Conservation (phyloP, 2,329 filamentous ascomycete species). For the Xenoacremonium recifei region DNA sequence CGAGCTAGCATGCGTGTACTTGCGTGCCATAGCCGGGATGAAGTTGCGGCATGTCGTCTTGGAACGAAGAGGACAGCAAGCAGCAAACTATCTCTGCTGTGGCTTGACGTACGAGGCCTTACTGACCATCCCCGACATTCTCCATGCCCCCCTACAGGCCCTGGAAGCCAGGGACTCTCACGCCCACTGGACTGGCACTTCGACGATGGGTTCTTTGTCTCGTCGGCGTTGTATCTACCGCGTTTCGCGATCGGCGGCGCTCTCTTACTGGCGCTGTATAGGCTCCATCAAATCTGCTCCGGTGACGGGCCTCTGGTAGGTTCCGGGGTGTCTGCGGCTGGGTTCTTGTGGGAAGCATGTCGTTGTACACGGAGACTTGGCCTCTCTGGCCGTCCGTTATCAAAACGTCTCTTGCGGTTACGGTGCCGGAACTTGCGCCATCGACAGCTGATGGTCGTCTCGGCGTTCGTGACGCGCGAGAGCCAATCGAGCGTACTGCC, state of each 20-base stretch:
- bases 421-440: not conserved
- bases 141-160: constrained; percentile 49
- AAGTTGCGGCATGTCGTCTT: too few species aligned
- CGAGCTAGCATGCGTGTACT: too few species aligned
- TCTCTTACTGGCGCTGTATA: constrained; percentile 18
- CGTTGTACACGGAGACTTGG: constrained; percentile 20
- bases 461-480: not conserved
- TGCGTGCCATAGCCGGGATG: too few species aligned
- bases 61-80: too few species aligned
- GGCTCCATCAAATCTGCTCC: constrained; percentile 19
- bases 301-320: constrained; percentile 23
- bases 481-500: not conserved
- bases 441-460: not conserved
- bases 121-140: too few species aligned
- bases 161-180: constrained; percentile 42
- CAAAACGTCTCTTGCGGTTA: not conserved
- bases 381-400: constrained; percentile 5
- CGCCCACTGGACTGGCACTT: constrained; percentile 34
- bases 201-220: constrained; percentile 14
- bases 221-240: constrained; percentile 1
- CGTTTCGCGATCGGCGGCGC: constrained; percentile 6
- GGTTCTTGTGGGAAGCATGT: constrained; percentile 10
- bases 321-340: constrained; percentile 23
- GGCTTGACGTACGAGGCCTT: too few species aligned
- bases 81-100: too few species aligned